Evolutionary conservation across 73 alveolate species (phyloP).

Genomic region (Paramecium caudatum): DNA sequence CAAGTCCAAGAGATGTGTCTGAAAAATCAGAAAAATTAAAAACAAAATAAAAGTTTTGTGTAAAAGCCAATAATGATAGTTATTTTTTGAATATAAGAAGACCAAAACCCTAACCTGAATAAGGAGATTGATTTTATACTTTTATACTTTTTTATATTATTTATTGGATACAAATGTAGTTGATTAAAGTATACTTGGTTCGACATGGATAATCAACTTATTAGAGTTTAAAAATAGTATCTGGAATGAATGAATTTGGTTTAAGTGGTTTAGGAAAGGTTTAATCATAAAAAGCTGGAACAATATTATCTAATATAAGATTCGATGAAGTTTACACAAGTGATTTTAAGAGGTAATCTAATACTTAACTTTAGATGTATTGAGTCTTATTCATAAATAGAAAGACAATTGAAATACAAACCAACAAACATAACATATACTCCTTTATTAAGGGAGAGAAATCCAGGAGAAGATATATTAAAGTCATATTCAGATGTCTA

Average conservation of each 20-base stretch:
- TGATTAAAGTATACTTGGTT: not conserved
- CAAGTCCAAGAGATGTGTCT: slow-evolving; percentile 14
- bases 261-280: slow-evolving; percentile 34
- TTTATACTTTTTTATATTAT: not conserved
- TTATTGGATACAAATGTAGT: slow-evolving; percentile 18
- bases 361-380: slow-evolving; percentile 4
- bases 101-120: not conserved
- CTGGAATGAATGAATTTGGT: slow-evolving; percentile 57
- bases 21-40: slow-evolving; percentile 13
- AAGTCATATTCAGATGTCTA: not conserved
- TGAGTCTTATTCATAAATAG: slow-evolving; percentile 36
- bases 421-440: slow-evolving; percentile 26
- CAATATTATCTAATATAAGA: not conserved
- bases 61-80: not conserved
- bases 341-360: slow-evolving; percentile 28
- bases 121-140: not conserved
- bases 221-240: slow-evolving; percentile 29
- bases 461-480: slow-evolving; percentile 11
- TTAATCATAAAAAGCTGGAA: not conserved
- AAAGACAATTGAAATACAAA: not conserved
- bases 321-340: slow-evolving; percentile 32
- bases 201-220: slow-evolving; percentile 58
- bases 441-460: slow-evolving; percentile 34
- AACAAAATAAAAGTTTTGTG: not conserved
- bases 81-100: slow-evolving; percentile 11